Evolutionary conservation across 495 filamentous ascomycete genomes (phyloP), one percentile per base, ranked within the genome.

Genomic region (Hypoxylon rickii): DNA sequence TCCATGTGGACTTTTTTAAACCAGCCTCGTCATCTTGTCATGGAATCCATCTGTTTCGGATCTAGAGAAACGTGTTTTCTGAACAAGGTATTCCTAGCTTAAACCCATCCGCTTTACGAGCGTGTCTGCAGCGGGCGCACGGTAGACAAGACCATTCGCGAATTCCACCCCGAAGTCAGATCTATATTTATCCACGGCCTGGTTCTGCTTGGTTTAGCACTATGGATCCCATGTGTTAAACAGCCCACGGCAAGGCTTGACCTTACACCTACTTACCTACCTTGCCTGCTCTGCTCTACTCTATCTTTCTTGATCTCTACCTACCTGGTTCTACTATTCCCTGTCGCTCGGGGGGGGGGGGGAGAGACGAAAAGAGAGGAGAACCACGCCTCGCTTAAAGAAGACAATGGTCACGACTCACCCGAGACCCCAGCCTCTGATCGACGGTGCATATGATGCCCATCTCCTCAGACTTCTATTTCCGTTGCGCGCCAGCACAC

Each of bases 101-200:
- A 26, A 47, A 44, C 47, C 17, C 31, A 16, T 24, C 41, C 34
- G 19, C n/a, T 40, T 36, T 44, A n/a, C 12, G 18, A 19, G 12
- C 33, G 39, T 22, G 33, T 17, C 13, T 47, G 24, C 19, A 3
- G n/a, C 16, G 11, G 29, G 3, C 19, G 13, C 10, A 31, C 24
- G 24, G 24, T 7, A 31, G 16, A 33, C 17, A 43, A 11, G 1
- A 26, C n/a, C 18, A 38, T 18, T 38, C 21, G 32, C 5, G 13
- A 5, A 36, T 22, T 21, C 44, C 29, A 39, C 54, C 40, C 44
- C 42, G 39, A 51, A 34, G 31, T 51, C 20, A 51, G 18, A 22
- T 61, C 51, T 61, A 61, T 55, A 61, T 46, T 51, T 55, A 55
- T n/a, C n/a, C n/a, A n/a, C n/a, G n/a, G n/a, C n/a, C n/a, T n/a